phyloP scores from a whole-genome alignment of 1,284 basidiomycete genomes.

The Cryptococcus jaspeensis region DNA sequence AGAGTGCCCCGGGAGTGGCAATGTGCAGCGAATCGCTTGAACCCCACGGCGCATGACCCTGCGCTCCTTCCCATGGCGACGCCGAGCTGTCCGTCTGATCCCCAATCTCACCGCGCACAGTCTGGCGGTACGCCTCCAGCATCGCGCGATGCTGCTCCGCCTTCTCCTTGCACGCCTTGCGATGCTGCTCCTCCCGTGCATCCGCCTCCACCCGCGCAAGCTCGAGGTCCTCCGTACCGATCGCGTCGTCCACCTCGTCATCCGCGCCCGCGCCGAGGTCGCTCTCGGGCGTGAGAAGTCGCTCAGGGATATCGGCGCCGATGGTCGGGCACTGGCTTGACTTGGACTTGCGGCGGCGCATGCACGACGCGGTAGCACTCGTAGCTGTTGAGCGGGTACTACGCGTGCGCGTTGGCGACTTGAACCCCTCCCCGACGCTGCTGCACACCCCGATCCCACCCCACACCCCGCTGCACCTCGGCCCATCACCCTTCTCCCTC shows the following conservation, averaged over 20 bases:
- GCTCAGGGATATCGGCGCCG: neutral
- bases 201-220: constrained; percentile 39
- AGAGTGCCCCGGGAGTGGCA: constrained; percentile 23
- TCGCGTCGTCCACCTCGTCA: constrained; percentile 28
- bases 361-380: neutral
- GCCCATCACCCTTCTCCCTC: constrained; percentile 5
- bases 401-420: constrained; percentile 7
- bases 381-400: constrained; percentile 12
- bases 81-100: constrained; percentile 4
- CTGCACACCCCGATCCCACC: constrained; percentile 44
- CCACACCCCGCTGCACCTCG: constrained; percentile 31
- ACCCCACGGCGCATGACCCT: constrained; percentile 7
- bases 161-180: constrained; percentile 30
- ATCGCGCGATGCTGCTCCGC: constrained; percentile 32
- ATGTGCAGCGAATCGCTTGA: constrained; percentile 20
- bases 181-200: constrained; percentile 34
- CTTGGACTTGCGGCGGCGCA: constrained; percentile 11
- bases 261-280: constrained; percentile 6
- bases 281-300: constrained; percentile 9
- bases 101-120: constrained; percentile 10
- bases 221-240: constrained; percentile 44
- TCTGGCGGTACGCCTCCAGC: constrained; percentile 37
- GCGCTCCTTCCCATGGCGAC: constrained; percentile 25
- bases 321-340: neutral
- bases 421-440: constrained; percentile 12